Evolutionary conservation across 2,329 filamentous ascomycete genomes (phyloP).

Genomic region (Leptographium procerum): DNA sequence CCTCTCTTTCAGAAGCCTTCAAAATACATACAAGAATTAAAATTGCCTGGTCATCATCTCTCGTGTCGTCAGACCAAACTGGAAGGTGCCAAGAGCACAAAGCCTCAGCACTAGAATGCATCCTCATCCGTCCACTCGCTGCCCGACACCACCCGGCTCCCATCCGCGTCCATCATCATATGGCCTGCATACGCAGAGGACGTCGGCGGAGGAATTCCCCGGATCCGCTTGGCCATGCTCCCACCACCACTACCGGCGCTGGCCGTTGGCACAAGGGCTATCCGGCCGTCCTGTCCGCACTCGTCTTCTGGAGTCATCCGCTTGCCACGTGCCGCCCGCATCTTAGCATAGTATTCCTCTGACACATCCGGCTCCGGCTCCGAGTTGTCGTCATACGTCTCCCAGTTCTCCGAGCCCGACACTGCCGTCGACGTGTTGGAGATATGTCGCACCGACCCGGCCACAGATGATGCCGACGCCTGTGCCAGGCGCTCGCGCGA

Average conservation of each 20-base stretch:
- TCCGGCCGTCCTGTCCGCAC: conserved; percentile 9
- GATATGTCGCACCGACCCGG: conserved; percentile 46
- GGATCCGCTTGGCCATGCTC: conserved; percentile 38
- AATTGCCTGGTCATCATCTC: background rate
- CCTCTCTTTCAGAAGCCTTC: background rate
- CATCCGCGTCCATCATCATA: conserved; percentile 43
- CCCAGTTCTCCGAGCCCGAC: conserved; percentile 92
- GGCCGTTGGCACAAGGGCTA: conserved; percentile 17
- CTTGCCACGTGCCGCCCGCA: conserved; percentile 58
- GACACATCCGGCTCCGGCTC: conserved; percentile 65
- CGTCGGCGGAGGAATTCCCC: conserved; percentile 38
- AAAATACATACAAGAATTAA: conserved; percentile 1
- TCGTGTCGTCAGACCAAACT: no score
- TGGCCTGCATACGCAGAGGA: conserved; percentile 32
- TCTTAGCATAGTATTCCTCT: conserved; percentile 70
- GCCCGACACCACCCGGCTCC: conserved; percentile 50
- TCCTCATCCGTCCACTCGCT: conserved; percentile 60
- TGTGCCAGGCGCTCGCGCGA: conserved; percentile 10
- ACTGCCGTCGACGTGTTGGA: conserved; percentile 65
- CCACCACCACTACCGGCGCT: background rate
- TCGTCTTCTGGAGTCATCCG: conserved; percentile 40
- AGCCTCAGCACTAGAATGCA: conserved; percentile 29
- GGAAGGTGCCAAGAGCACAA: no score
- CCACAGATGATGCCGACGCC: conserved; percentile 23
- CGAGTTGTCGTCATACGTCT: conserved; percentile 82